Base-by-base conservation (phyloP, 805 yeast genomes). In the Spathaspora girioi region DNA sequence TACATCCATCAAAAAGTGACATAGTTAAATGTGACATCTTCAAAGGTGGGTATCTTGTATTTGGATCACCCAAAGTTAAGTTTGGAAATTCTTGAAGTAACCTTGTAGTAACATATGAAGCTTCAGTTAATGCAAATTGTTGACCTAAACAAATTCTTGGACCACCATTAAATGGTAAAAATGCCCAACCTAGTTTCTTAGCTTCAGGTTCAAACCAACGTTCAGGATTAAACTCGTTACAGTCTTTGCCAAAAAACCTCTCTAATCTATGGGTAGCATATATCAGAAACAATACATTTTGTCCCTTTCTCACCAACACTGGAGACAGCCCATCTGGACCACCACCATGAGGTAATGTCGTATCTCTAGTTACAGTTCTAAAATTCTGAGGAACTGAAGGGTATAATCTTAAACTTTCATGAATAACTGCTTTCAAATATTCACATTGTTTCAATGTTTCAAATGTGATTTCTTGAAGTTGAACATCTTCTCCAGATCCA, bases 141-240 rank as follows among this genome's bases (percentile, higher is more conserved):
- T 79, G 82, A 44, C 83, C 83, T 52, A 79, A 64, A 58, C 83
- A 79, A 51, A 79, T 78, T 53, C 83, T 65, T 26, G 83, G 83
- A 6, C 83, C 83, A 45, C 83, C 83, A 57, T 78, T 77, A 65
- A 78, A 78, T 23, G 82, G 82, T 38, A 78, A 61, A 61, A 72
- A 78, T 19, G 76, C 78, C 82, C 82, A 78, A 7, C 76, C 73
- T 43, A 69, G 62, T 46, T 59, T 60, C 49, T 66, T 71, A 38
- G 59, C 62, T 17, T 63, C 63, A 43, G 63, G 66, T 45, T 59
- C 60, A 20, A 57, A 50, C 77, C 77, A 71, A 57, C 77, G 64
- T 53, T 71, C 75, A 4, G 77, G 76, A 45, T 64, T 65, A 59
- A 70, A 71, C 3, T 43, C 66, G 0, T 54, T 53, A 15, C 72